A percentile compares a stretch with the other conserved stretches of the same genome.
These are phyloP conservation scores for Clathrus columnatus DNA, from an alignment of 768 basidiomycete genomes.

Conservation along the genomic window DNA sequence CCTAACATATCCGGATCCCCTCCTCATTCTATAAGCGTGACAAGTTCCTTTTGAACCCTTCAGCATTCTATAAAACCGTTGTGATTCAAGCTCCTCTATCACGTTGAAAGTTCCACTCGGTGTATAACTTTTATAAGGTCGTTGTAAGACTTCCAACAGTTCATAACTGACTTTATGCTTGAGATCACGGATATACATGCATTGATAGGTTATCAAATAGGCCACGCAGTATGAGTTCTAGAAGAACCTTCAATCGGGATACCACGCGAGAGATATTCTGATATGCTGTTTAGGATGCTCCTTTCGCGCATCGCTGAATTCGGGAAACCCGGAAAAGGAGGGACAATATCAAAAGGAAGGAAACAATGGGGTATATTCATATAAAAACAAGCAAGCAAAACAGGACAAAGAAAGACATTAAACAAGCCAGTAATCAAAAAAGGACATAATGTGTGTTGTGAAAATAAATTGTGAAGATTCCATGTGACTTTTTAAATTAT, in stretches of 20 bases:
- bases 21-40: conserved; percentile 9
- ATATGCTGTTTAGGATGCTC: conserved; percentile 18
- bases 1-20: too few species aligned
- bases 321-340: too few species aligned
- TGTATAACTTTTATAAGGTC: conserved; percentile 13
- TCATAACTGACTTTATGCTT: conserved; percentile 15
- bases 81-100: conserved; percentile 10
- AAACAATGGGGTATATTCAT: too few species aligned
- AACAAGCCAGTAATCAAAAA: too few species aligned
- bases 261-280: conserved; percentile 16
- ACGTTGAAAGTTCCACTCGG: conserved; percentile 16
- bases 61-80: conserved; percentile 11
- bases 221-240: conserved; percentile 19
- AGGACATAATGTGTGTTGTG: too few species aligned
- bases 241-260: conserved; percentile 16
- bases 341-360: too few species aligned
- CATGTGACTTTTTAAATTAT: too few species aligned
- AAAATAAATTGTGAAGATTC: too few species aligned
- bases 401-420: too few species aligned
- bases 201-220: conserved; percentile 19
- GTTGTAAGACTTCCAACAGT: conserved; percentile 15
- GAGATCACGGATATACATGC: conserved; percentile 14
- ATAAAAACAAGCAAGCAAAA: too few species aligned
- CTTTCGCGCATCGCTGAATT: too few species aligned
- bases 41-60: conserved; percentile 3